phyloP scores from a whole-genome alignment of 805 yeast genomes.

The Kuraishia piskuri region DNA sequence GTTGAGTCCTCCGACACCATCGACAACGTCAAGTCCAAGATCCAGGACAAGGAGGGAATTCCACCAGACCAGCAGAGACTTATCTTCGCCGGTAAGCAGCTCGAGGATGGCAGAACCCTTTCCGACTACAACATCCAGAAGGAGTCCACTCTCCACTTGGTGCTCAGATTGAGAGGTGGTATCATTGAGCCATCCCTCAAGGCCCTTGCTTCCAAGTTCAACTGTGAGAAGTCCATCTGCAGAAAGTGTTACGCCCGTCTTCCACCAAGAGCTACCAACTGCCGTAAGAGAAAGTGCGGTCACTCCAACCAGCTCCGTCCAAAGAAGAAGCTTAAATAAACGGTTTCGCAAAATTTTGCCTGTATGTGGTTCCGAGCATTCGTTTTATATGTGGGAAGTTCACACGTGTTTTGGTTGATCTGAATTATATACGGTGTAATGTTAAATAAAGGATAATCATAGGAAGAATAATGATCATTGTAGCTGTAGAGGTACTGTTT shows the following conservation, averaged over 20 bases:
- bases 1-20: conserved; percentile 94
- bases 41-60: conserved; percentile 94
- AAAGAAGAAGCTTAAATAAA: conserved; percentile 97
- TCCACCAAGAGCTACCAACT: conserved; percentile 99
- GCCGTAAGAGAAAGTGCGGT: conserved; percentile 99
- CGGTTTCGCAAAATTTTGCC: conserved; percentile 24
- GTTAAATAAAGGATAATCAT: not conserved
- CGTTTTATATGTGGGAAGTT: not conserved
- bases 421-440: conserved; percentile 3
- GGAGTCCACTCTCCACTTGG: conserved; percentile 67
- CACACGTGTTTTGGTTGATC: conserved; percentile 3
- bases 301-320: conserved; percentile 99
- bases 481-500: too few species aligned
- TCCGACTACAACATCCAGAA: conserved; percentile 94
- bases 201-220: conserved; percentile 98
- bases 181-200: conserved; percentile 99
- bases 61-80: conserved; percentile 96
- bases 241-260: conserved; percentile 99
- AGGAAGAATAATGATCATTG: not conserved
- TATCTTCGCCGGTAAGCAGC: conserved; percentile 93
- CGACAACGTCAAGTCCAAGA: conserved; percentile 91
- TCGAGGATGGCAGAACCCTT: conserved; percentile 91
- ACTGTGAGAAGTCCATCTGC: conserved; percentile 99
- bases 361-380: not conserved
- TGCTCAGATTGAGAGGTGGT: conserved; percentile 62